These are phyloP conservation scores for Lenwebbia sp. DNA, from an alignment of 345 rosid species.

Conservation along the genomic window DNA sequence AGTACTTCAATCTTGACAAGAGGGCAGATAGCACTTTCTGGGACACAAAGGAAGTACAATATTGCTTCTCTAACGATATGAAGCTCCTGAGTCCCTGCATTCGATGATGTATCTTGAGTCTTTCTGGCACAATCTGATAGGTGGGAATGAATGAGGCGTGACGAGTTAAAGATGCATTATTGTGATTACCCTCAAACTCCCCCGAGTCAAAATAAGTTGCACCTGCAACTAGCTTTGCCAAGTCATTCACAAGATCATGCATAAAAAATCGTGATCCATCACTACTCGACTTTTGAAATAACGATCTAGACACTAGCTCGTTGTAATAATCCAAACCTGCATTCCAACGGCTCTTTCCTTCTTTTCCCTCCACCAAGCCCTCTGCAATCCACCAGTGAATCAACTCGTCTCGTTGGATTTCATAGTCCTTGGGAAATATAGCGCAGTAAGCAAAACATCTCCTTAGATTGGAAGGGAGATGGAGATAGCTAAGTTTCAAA, in stretches of 20 bases:
- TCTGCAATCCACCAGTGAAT: neutral
- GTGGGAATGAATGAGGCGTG: neutral
- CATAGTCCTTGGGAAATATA: neutral
- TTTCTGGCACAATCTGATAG: neutral
- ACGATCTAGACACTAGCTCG: neutral
- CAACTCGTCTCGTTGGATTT: neutral
- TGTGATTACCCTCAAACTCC: neutral
- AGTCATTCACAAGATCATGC: neutral
- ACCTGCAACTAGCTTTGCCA: neutral
- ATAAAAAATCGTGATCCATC: neutral
- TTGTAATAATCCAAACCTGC: neutral
- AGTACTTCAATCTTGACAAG: too few relatives aligned
- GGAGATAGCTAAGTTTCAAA: neutral
- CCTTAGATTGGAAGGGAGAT: neutral
- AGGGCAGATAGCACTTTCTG: too few relatives aligned
- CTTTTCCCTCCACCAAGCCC: neutral
- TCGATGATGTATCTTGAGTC: neutral
- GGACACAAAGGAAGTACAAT: neutral
- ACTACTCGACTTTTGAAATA: neutral
- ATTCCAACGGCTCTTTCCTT: neutral
- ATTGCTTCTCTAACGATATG: neutral
- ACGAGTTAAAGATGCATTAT: neutral
- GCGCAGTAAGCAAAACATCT: neutral
- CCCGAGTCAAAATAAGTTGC: neutral
- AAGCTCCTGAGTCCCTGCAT: neutral